These are phyloP conservation scores for Chimonanthus salicifolius DNA, from an alignment of 164 flowering plant genomes.

Conservation along the genomic window DNA sequence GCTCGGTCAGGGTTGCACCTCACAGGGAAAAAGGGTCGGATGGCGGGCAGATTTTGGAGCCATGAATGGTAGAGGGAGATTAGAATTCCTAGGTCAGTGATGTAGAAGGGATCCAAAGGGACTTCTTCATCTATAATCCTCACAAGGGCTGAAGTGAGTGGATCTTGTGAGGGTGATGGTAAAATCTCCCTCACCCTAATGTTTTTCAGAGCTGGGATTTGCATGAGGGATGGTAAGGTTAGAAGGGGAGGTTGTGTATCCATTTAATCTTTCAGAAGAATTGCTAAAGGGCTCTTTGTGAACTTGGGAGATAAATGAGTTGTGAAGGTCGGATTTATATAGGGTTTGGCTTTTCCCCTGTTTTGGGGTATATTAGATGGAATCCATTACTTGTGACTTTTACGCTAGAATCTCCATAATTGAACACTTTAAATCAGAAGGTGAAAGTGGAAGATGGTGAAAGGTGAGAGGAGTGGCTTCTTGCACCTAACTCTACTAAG, in stretches of 20 bases:
- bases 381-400: constrained; percentile 5
- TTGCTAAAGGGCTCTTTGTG: neutral
- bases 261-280: neutral
- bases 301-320: neutral
- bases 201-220: constrained; percentile 9
- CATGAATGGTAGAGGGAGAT: constrained; percentile 1
- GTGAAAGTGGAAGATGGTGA: neutral
- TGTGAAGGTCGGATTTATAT: neutral
- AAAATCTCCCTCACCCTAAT: constrained; percentile 3
- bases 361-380: constrained; percentile 2
- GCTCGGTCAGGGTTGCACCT: constrained; percentile 12
- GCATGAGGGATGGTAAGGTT: constrained; percentile 6
- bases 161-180: constrained; percentile 1
- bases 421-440: constrained; percentile 10
- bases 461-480: neutral
- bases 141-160: neutral
- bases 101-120: constrained; percentile 2
- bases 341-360: neutral
- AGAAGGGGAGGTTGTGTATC: neutral
- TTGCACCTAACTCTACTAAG: too few relatives aligned
- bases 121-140: neutral
- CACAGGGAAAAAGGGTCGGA: constrained; percentile 11
- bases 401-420: constrained; percentile 9
- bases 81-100: constrained; percentile 3
- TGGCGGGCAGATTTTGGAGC: neutral